A percentile compares a stretch with the other conserved stretches of the same genome.
Evolutionary conservation across 2,329 filamentous ascomycete genomes (phyloP).

Genomic region (Arachnomyces sp.): DNA sequence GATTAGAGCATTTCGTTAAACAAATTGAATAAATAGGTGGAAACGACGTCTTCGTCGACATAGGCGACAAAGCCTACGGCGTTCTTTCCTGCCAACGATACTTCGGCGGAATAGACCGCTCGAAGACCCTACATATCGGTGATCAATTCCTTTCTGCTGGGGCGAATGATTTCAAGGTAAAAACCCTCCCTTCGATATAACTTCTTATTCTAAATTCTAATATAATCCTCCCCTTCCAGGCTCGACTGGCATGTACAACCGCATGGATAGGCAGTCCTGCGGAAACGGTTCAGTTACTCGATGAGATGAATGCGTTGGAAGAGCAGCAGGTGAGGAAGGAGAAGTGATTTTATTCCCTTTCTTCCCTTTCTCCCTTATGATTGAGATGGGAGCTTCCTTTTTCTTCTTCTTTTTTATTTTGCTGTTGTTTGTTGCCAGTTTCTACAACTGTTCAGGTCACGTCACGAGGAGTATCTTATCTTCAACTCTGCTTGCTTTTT

Average conservation of each 20-base stretch:
- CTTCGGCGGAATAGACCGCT: conserved; percentile 68
- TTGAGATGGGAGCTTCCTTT: too few species aligned
- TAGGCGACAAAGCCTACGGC: conserved; percentile 96
- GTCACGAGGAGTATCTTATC: too few species aligned
- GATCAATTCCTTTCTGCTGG: conserved; percentile 93
- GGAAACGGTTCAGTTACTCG: conserved; percentile 82
- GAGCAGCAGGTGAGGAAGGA: conserved; percentile 4
- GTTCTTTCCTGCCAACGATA: conserved; percentile 87
- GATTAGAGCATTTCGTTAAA: background rate
- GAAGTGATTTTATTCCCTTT: conserved; percentile 3
- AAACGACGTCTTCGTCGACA: conserved; percentile 96
- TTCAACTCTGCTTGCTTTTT: too few species aligned
- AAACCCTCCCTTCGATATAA: too few species aligned
- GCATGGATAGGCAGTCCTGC: conserved; percentile 92
- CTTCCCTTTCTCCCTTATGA: conserved; percentile 3
- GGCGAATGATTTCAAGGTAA: conserved; percentile 89
- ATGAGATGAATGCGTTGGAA: conserved; percentile 62
- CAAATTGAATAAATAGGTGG: conserved; percentile 47
- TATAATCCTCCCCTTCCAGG: conserved; percentile 33
- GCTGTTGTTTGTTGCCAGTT: too few species aligned
- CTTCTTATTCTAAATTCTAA: background rate
- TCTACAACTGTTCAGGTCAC: too few species aligned
- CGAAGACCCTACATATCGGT: conserved; percentile 84
- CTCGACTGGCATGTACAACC: conserved; percentile 81
- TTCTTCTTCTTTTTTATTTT: too few species aligned